phyloP scores from a whole-genome alignment of 179 eudicot species.

The Gypsophila paniculata region DNA sequence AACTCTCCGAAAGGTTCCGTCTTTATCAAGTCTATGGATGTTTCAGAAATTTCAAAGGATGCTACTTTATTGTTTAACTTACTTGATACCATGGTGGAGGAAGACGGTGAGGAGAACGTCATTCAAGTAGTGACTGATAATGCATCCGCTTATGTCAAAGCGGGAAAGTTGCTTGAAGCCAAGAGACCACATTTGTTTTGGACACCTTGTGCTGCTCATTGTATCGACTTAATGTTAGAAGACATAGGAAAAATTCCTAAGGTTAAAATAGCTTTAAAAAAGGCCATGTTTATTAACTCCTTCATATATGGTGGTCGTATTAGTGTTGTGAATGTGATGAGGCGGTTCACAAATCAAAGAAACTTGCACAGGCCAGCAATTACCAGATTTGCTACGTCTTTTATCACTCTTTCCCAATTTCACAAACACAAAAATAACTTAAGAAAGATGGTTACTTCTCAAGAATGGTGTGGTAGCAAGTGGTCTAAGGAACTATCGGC shows the following conservation, averaged over 20 bases:
- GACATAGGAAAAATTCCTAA: constrained; percentile 15
- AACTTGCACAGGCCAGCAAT: not conserved
- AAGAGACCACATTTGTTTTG: constrained; percentile 1
- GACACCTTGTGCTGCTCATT: constrained; percentile 16
- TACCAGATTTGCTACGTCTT: constrained; percentile 1
- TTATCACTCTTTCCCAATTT: constrained; percentile 14
- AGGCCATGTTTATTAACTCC: constrained; percentile 6
- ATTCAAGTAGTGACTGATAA: not conserved
- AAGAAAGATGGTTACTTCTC: constrained; percentile 16
- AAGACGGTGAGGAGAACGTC: constrained; percentile 11
- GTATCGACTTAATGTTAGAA: constrained; percentile 16
- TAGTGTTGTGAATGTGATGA: constrained; percentile 5
- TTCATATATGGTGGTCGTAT: constrained; percentile 10
- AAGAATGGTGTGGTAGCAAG: not conserved
- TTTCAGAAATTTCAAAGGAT: not conserved
- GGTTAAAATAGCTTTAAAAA: constrained; percentile 10
- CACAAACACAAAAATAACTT: constrained; percentile 17
- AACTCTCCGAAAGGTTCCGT: constrained; percentile 1
- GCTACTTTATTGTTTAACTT: constrained; percentile 2
- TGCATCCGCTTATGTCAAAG: constrained; percentile 9
- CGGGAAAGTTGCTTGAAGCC: constrained; percentile 13
- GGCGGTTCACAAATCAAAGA: constrained; percentile 12
- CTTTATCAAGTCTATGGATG: not conserved
- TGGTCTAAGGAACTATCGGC: constrained; percentile 3
- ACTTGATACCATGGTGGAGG: constrained; percentile 6